Evolutionary conservation across 257 asterid genomes (phyloP), one percentile per base, ranked within the genome.

Genomic region (Pogostemon cablin): DNA sequence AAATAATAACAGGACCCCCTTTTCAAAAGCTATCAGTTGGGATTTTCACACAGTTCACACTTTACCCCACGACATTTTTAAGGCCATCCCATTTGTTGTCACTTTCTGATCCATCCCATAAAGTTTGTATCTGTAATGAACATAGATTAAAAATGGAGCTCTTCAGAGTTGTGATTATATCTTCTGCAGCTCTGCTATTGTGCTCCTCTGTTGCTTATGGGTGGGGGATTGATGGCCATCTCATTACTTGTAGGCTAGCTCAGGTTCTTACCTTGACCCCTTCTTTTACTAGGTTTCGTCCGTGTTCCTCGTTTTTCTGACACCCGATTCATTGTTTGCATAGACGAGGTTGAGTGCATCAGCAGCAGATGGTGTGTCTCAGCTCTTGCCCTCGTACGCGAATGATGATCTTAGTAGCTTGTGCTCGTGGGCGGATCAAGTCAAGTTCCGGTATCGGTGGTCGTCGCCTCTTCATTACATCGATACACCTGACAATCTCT

Each of bases 191-290:
- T 5, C 67, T 81, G 75, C 5, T 88, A 72, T 54, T 77, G 3
- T 75, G 68, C 25, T 40, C 72, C 15, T 84, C 90, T n/a, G 64
- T 56, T 11, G 86, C 82, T 49, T 75, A 69, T 25, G 93, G 93
- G 12, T 92, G 98, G 98, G 98, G 96, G 6, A 17, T 75, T n/a
- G 95, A 88, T 63, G 96, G 98, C 17, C 98, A 92, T 83, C 82
- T 85, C 77, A 83, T 83, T 5, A 80, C 82, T 3, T 92, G 98
- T 71, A 73, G 70, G 61, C 82, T 92, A 55, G 96, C 98, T 54
- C 92, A 89, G 95, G 97, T 90, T 64, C 48, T 5, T 56, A 0
- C 67, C 15, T 53, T 53, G 20, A 17, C 37, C 11, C 37, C 25
- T 43, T n/a, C n/a, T 41, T 37, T 40, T 52, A 6, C 9, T 17